phyloP scores from a whole-genome alignment of 176 grass and related monocot species.

The Zizania latifolia region DNA sequence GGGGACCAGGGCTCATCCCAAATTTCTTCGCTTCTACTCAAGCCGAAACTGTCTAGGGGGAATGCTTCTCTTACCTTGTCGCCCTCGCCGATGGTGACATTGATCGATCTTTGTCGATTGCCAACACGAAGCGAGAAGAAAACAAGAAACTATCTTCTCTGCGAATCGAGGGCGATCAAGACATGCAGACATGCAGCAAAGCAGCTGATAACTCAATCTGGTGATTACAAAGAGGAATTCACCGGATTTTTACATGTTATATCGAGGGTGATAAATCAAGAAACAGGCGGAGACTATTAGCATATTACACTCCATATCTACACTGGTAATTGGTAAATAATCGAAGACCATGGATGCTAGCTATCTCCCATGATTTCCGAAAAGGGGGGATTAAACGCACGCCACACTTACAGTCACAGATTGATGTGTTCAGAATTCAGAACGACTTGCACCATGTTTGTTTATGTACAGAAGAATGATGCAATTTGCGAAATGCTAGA shows the following conservation, averaged over 20 bases:
- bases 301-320: conserved; percentile 7
- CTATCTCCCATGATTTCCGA: background rate
- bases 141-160: background rate
- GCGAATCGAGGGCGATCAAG: background rate
- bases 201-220: background rate
- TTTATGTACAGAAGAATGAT: conserved; percentile 59
- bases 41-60: background rate
- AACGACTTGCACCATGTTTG: conserved; percentile 33
- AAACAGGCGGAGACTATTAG: conserved; percentile 12
- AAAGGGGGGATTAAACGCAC: background rate
- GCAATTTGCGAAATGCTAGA: conserved; percentile 9
- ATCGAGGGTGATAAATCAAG: conserved; percentile 15
- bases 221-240: background rate
- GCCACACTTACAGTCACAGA: conserved; percentile 17
- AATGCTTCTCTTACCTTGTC: background rate
- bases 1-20: background rate
- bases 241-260: background rate
- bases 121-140: background rate
- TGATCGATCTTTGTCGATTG: background rate
- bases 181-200: background rate
- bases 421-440: conserved; percentile 2
- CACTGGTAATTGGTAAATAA: background rate
- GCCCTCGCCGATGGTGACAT: background rate
- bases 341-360: conserved; percentile 3
- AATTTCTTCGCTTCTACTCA: background rate